Conservation (phyloP, 306 rosid genomes). For the Trifolium subterraneum region DNA sequence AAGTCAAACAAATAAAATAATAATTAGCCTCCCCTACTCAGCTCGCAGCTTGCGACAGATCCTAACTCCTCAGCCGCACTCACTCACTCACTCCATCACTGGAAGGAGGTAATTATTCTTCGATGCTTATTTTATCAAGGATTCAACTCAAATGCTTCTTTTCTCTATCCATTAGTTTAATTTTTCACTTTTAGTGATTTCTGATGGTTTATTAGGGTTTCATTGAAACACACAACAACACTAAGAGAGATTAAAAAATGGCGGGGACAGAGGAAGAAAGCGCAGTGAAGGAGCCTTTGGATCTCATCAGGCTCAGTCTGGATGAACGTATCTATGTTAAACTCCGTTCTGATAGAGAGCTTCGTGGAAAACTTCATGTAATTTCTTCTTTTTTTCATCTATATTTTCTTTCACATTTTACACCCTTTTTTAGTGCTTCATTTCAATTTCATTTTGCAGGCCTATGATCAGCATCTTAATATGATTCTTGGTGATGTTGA, state of each 20-base stretch:
- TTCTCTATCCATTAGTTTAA: too few relatives aligned
- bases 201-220: background rate
- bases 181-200: too few relatives aligned
- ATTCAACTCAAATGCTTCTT: too few relatives aligned
- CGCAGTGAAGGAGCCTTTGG: conserved; percentile 99
- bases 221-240: background rate
- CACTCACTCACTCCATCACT: background rate
- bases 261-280: conserved; percentile 87
- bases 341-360: conserved; percentile 96
- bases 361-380: conserved; percentile 98
- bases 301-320: conserved; percentile 95
- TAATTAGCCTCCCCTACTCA: too few relatives aligned
- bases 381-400: background rate
- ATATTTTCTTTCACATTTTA: conserved; percentile 7
- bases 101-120: background rate
- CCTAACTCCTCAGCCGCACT: background rate
- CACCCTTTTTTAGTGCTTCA: conserved; percentile 15
- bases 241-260: conserved; percentile 41
- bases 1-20: too few relatives aligned
- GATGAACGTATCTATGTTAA: conserved; percentile 99
- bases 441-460: conserved; percentile 64
- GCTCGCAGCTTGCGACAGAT: background rate
- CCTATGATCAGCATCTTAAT: conserved; percentile 98
- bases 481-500: conserved; percentile 99
- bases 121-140: too few relatives aligned